These are phyloP conservation scores for Fusarium graminum DNA, from an alignment of 2,329 filamentous ascomycete species.

Conservation along the genomic window DNA sequence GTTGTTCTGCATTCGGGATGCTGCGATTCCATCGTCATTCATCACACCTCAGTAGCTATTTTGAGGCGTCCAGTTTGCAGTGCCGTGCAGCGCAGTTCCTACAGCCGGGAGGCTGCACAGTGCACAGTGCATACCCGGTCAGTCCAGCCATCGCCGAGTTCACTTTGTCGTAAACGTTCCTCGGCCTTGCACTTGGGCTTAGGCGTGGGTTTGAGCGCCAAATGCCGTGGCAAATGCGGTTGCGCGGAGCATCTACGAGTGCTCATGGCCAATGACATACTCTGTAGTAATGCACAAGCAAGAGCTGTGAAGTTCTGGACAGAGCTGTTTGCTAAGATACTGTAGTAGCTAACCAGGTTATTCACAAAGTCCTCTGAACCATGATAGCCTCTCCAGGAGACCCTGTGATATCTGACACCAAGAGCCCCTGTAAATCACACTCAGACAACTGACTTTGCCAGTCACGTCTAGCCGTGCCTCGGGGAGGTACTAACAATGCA, in stretches of 20 bases:
- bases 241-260: constrained; percentile 26
- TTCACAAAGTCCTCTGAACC: constrained; percentile 4
- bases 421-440: constrained; percentile 22
- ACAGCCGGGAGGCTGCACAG: constrained; percentile 18
- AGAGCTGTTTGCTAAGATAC: constrained; percentile 4
- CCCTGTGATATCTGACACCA: constrained; percentile 39
- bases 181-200: neutral
- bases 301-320: constrained; percentile 14
- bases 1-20: constrained; percentile 33
- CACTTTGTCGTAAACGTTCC: constrained; percentile 2
- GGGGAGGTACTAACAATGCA: constrained; percentile 33
- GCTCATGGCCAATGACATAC: constrained; percentile 23
- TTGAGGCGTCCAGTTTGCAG: constrained; percentile 28
- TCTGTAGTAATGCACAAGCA: constrained; percentile 2
- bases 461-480: constrained; percentile 30
- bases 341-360: constrained; percentile 6
- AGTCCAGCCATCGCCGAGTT: constrained; percentile 32
- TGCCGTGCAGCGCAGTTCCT: constrained; percentile 17
- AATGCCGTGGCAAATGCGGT: constrained; percentile 42
- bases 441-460: constrained; percentile 6
- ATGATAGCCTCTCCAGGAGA: constrained; percentile 24
- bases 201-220: constrained; percentile 6
- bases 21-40: constrained; percentile 39
- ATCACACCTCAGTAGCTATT: constrained; percentile 24
- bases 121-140: constrained; percentile 33